Conservation (phyloP, 768 basidiomycete species). For the Trametes cingulata region DNA sequence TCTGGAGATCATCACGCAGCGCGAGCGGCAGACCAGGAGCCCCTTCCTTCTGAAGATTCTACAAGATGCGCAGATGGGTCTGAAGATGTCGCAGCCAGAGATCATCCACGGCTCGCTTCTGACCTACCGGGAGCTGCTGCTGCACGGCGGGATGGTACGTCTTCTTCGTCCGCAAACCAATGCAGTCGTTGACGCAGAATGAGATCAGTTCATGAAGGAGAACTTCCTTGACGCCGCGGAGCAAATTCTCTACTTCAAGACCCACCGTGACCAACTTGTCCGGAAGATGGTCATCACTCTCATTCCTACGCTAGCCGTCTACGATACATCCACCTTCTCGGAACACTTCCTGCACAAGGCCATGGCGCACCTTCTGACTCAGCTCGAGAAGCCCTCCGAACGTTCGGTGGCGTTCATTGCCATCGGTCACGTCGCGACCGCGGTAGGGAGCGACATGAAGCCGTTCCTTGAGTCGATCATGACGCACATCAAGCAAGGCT, state of each 20-base stretch:
- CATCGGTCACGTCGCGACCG: constrained; percentile 91
- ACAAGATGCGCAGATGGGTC: constrained; percentile 80
- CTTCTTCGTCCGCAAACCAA: background rate
- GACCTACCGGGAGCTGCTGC: constrained; percentile 86
- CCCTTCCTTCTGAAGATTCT: constrained; percentile 80
- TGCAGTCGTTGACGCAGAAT: background rate
- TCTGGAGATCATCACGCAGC: constrained; percentile 78
- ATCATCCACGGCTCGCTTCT: constrained; percentile 90
- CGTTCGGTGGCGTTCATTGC: constrained; percentile 93
- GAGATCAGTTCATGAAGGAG: constrained; percentile 79
- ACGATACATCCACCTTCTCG: constrained; percentile 90
- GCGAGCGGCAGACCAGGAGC: constrained; percentile 67
- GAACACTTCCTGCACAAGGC: constrained; percentile 90
- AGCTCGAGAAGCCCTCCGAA: constrained; percentile 87
- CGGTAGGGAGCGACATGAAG: constrained; percentile 94
- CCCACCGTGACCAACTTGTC: constrained; percentile 83
- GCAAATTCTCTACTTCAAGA: constrained; percentile 84
- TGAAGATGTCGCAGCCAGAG: constrained; percentile 81
- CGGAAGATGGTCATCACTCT: constrained; percentile 94
- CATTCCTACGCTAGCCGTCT: constrained; percentile 92
- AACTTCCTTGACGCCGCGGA: constrained; percentile 86
- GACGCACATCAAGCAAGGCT: constrained; percentile 82
- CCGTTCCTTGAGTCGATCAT: constrained; percentile 92
- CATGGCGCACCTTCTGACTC: constrained; percentile 88
- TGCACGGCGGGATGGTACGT: constrained; percentile 92